Evolutionary conservation across 1,139 yeast genomes (phyloP), one percentile per base, ranked within the genome.

Genomic region (Sugiyamaella xylanicola): DNA sequence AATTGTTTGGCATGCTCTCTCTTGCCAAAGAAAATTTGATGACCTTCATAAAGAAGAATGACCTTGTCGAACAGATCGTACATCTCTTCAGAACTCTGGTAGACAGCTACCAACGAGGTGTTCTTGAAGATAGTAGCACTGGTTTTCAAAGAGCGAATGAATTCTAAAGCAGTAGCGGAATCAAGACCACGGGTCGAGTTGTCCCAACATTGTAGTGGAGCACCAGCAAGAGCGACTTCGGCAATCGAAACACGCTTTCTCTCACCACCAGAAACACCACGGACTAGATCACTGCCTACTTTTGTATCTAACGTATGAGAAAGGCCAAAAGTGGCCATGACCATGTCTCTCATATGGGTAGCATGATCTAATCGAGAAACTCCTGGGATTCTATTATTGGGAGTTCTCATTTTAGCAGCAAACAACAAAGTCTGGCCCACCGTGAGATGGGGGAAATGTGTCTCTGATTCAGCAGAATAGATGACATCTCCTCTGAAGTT

Each of bases 261-360:
- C 73, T 87, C 93, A 74, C 95, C 95, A 65, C 95, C 95, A 46
- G 92, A 85, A 36, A 87, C 88, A 71, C 95, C 95, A 65, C 92
- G 79, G 45, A 86, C 80, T 56, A 78, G 81, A 65, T 86, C 89
- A 66, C 83, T 80, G 56, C 92, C 92, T 35, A 86, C 91, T 62
- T 80, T 79, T 27, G 91, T 85, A 67, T 84, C 77, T 59, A 79
- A 77, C n/a, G 88, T 85, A 65, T 85, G 90, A 43, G 79, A 73
- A 49, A 86, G 74, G 62, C 92, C 92, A 66, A 81, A 86, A 20
- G 85, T 83, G 17, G 92, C 89, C 88, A 85, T 84, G 58, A 78
- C 77, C 19, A 86, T 87, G 42, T 82, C 82, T 2, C 90, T 77
- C 75, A 84, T 72, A 67, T 84, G 86, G 40, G 74, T 71, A 13